Evolutionary conservation across 345 rosid genomes (phyloP), one percentile per base, ranked within the genome.

Genomic region (Gynandropsis gynandra): DNA sequence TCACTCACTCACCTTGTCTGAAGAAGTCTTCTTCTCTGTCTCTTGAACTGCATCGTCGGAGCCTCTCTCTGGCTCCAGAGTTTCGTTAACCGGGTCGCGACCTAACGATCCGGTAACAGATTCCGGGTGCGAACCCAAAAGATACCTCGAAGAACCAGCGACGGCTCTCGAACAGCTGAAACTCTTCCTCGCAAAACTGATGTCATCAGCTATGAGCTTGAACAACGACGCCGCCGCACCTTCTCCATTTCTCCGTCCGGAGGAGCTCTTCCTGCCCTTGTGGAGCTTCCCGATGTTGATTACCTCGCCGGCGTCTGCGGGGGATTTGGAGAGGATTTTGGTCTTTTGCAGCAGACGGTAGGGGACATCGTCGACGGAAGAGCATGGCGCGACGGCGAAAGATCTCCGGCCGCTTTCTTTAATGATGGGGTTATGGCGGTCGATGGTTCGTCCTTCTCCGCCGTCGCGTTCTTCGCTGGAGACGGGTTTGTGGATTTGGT

Each of bases 391-490:
- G 36, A 48, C 29, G 72, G 56, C 31, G 56, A 54, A 9, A 12
- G 72, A 20, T 65, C 72, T 70, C 16, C 77, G 40, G 37, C 47
- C 57, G 55, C 89, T 71, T 44, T 85, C 87, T 17, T 87, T 55
- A 60, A 81, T 89, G 64, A 85, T 80, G 1, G 97, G 95, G 40
- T 89, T 82, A 74, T 83, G 78, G 52, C 92, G 92, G 69, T 89
- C 93, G 47, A 89, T 75, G 63, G 79, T 74, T 55, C 79, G 66
- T 12, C 59, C 29, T 24, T 5, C 29, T 12, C 59, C 42, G 61
- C 79, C 85, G 24, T 74, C 80, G 0, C 71, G 72, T 35, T 57
- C 72, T 47, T 44, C 49, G 44, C 65, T 24, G 19, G 12, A 27
- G 17, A 32, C 16, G 62, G 77, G 39, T 42, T 70, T 58, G 0